Base-by-base conservation (phyloP, 2,329 filamentous ascomycete genomes). In the Diplodia scrobiculata region DNA sequence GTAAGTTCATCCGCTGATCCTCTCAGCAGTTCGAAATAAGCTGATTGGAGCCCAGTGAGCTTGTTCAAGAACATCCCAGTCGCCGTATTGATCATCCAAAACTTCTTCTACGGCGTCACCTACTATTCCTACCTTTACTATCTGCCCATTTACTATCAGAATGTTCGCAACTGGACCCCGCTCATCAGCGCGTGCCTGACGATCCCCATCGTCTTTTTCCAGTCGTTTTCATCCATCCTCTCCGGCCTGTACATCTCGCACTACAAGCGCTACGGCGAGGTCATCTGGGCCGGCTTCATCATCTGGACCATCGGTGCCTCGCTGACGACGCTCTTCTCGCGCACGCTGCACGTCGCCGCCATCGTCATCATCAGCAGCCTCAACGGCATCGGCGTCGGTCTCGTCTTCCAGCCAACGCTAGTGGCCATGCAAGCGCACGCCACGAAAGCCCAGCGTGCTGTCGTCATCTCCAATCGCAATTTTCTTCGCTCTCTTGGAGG, bases 91-190 rank as follows among this genome's bases (percentile, higher is more conserved):
- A 76, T 89, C 55, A 48, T 81, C 3, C 85, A 89, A 70, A 85
- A 82, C 71, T 84, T 89, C 68, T 75, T 90, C 25, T 81, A 88
- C 25, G 86, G 87, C 5, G 78, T 84, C 14, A 82, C 84, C 1
- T 88, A 87, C 70, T 87, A 87, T 69, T 79, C 82, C 2, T 82
- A 83, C 66, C 75, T 88, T 1, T 89, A 87, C 73, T 89, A 85
- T 70, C 73, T 89, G 5, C 86, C 86, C 1, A 76, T 88, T 0
- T 89, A 86, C 73, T 84, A 86, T 52, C 85, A 89, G 69, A 87
- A 87, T 66, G 84, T 82, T 2, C 79, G 81, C 27, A 76, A 77
- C 32, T 78, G 77, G 71, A 77, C 76, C 2, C 77, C 81, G 0
- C 71, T 83, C 14, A 75, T 76, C 13, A 85, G 86, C 3, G 86